Conservation (phyloP, 2,329 filamentous ascomycete species). For the Kalaharituber pfeilii region DNA sequence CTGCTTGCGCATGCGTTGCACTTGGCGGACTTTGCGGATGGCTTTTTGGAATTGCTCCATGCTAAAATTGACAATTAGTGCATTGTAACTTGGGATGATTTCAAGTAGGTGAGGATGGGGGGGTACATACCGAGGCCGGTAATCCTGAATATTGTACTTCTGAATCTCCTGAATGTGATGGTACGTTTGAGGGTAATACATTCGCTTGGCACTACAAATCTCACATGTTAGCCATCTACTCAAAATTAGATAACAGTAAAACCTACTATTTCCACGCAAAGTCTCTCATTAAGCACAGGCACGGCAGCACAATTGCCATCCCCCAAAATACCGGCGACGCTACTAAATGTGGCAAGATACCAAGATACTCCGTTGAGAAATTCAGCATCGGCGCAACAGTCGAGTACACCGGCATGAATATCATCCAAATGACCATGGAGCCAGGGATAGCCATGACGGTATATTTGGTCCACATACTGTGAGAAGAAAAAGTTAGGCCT, state of each 20-base stretch:
- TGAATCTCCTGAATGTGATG: slow-evolving; percentile 99
- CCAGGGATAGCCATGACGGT: slow-evolving; percentile 89
- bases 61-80: slow-evolving; percentile 30
- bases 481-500: neutral
- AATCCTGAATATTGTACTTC: slow-evolving; percentile 99
- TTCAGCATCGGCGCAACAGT: slow-evolving; percentile 65
- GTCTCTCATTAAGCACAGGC: slow-evolving; percentile 69
- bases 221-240: slow-evolving; percentile 9
- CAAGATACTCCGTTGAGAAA: slow-evolving; percentile 69
- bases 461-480: slow-evolving; percentile 86
- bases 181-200: slow-evolving; percentile 92
- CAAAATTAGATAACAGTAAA: neutral
- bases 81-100: neutral
- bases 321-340: slow-evolving; percentile 76
- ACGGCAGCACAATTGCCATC: slow-evolving; percentile 63
- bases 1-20: slow-evolving; percentile 98
- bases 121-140: slow-evolving; percentile 61
- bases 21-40: slow-evolving; percentile 92
- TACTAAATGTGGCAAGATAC: slow-evolving; percentile 67
- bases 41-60: slow-evolving; percentile 99
- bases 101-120: slow-evolving; percentile 13
- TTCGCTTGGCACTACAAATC: slow-evolving; percentile 50
- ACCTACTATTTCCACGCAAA: slow-evolving; percentile 82
- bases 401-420: slow-evolving; percentile 74
- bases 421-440: slow-evolving; percentile 78